Conservation (phyloP, 2,329 filamentous ascomycete genomes). For the Fusarium buxicola region DNA sequence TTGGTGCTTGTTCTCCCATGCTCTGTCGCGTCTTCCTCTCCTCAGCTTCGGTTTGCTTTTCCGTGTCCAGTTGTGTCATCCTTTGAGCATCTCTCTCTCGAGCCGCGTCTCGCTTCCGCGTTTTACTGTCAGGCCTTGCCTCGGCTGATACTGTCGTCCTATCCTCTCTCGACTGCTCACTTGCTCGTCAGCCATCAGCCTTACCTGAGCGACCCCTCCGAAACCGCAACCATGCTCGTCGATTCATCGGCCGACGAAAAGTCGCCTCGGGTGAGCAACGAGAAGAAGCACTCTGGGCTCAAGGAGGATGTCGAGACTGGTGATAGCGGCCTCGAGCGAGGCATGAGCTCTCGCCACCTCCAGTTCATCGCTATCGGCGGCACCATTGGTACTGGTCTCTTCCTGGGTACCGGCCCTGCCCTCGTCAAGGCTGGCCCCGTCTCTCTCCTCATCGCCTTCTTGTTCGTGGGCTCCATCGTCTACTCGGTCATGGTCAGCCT, state of each 20-base stretch:
- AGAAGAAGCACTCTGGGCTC: constrained; percentile 34
- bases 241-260: constrained; percentile 47
- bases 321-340: constrained; percentile 52
- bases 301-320: constrained; percentile 53
- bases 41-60: background rate
- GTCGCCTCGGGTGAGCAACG: constrained; percentile 45
- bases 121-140: background rate
- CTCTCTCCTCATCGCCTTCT: constrained; percentile 74
- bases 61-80: background rate
- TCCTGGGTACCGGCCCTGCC: constrained; percentile 74
- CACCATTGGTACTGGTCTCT: constrained; percentile 79
- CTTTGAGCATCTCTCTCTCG: background rate
- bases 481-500: constrained; percentile 79
- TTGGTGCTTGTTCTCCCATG: constrained; percentile 32
- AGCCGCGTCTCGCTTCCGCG: background rate
- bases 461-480: constrained; percentile 77
- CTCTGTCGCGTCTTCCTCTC: constrained; percentile 8
- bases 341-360: constrained; percentile 56
- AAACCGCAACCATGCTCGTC: constrained; percentile 31
- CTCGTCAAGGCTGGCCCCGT: constrained; percentile 73
- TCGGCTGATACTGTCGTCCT: background rate
- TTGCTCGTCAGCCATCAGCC: constrained; percentile 4
- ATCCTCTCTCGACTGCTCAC: background rate
- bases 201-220: constrained; percentile 4
- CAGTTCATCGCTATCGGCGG: constrained; percentile 66